Evolutionary conservation across 305 asterid genomes (phyloP).

Genomic region (Fraxinus greggii): DNA sequence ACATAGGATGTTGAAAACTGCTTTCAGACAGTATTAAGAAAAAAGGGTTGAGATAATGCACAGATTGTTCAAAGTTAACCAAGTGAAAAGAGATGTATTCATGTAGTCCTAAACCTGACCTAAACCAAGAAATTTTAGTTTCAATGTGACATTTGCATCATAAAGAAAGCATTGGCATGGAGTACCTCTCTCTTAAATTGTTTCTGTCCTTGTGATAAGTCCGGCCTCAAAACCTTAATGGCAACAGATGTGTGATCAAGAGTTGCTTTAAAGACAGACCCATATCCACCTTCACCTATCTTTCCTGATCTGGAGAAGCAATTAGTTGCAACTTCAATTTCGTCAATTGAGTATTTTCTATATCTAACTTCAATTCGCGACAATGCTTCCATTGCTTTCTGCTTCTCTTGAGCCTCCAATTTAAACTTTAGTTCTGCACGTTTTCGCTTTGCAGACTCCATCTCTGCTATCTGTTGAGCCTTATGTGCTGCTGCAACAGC

Average conservation of each 20-base stretch:
- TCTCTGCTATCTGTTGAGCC: conserved; percentile 48
- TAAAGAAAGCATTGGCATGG: not conserved
- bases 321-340: conserved; percentile 58
- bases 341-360: conserved; percentile 53
- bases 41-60: not conserved
- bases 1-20: not conserved
- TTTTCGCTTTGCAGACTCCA: conserved; percentile 56
- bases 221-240: conserved; percentile 68
- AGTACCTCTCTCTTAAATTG: conserved; percentile 37
- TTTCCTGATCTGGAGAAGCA: conserved; percentile 49
- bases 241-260: conserved; percentile 68
- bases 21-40: not conserved
- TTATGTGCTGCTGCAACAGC: conserved; percentile 31
- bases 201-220: conserved; percentile 49
- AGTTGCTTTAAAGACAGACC: conserved; percentile 58
- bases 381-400: conserved; percentile 52
- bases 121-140: not conserved
- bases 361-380: conserved; percentile 41
- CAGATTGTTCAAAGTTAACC: not conserved
- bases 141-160: not conserved
- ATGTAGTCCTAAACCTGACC: not conserved
- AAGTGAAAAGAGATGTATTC: not conserved
- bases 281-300: conserved; percentile 85
- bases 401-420: conserved; percentile 53
- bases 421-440: conserved; percentile 48